Evolutionary conservation across 2,329 filamentous ascomycete genomes (phyloP).

Genomic region (Mollisia scopiformis): DNA sequence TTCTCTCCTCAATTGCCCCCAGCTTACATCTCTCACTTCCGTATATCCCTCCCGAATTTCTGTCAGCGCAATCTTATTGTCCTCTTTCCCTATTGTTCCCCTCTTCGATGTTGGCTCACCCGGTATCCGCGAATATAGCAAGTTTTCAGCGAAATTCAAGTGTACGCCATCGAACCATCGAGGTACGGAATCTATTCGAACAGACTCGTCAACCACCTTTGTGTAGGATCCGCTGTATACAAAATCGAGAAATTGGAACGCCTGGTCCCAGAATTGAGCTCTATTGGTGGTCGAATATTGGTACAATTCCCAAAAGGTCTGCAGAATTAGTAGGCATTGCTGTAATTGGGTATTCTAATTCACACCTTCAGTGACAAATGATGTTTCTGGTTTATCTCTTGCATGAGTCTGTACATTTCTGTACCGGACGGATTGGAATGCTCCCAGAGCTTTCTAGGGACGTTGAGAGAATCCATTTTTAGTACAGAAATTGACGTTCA

Average conservation of each 20-base stretch:
- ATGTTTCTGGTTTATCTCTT: conserved; percentile 61
- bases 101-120: conserved; percentile 46
- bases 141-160: conserved; percentile 81
- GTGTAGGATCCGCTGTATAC: conserved; percentile 65
- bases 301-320: conserved; percentile 73
- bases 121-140: conserved; percentile 62
- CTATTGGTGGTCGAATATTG: conserved; percentile 67
- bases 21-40: conserved; percentile 62
- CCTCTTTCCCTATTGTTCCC: conserved; percentile 67
- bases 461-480: conserved; percentile 3
- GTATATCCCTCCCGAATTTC: conserved; percentile 69
- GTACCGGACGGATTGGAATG: conserved; percentile 64
- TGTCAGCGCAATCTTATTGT: conserved; percentile 70
- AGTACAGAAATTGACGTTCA: neutral
- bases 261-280: conserved; percentile 65
- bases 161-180: conserved; percentile 76
- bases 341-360: neutral
- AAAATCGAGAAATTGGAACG: conserved; percentile 62
- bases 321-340: neutral
- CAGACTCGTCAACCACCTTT: conserved; percentile 68
- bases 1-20: conserved; percentile 63
- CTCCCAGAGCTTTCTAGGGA: conserved; percentile 69
- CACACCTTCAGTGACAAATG: conserved; percentile 59
- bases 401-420: conserved; percentile 69
- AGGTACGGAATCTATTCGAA: conserved; percentile 72